Conservation (phyloP, 345 rosid species). For the Dovyalis caffra region DNA sequence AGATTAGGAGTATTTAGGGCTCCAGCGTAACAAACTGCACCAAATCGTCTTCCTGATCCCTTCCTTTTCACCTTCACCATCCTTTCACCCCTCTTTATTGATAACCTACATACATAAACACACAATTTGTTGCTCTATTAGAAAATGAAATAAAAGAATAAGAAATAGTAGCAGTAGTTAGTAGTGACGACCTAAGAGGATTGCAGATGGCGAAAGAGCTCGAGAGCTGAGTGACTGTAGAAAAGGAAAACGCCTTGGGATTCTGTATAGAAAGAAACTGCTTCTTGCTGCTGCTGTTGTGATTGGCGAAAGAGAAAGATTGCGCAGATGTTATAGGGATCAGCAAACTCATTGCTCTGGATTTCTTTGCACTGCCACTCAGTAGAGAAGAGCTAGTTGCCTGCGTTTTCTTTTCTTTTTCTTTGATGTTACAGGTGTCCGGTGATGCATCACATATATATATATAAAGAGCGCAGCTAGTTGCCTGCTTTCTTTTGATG, state of each 20-base stretch:
- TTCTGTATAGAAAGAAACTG: constrained; percentile 14
- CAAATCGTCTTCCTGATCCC: constrained; percentile 40
- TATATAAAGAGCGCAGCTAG: too few species aligned
- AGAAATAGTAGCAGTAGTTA: neutral
- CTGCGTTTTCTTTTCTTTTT: too few species aligned
- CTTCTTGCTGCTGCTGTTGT: neutral
- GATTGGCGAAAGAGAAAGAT: constrained; percentile 29
- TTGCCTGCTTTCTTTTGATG: too few species aligned
- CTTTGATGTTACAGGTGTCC: too few species aligned
- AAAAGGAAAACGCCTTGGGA: constrained; percentile 15
- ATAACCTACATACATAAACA: constrained; percentile 32
- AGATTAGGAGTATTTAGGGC: constrained; percentile 49
- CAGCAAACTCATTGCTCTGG: too few species aligned
- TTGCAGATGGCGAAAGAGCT: constrained; percentile 40
- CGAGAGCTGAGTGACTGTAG: constrained; percentile 15
- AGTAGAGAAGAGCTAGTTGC: too few species aligned
- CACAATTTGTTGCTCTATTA: neutral
- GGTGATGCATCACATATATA: too few species aligned
- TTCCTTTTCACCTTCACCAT: constrained; percentile 26
- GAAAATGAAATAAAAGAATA: neutral
- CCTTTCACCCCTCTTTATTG: constrained; percentile 19
- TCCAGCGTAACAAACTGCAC: constrained; percentile 62
- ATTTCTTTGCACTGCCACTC: too few species aligned
- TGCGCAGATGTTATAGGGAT: constrained; percentile 12
- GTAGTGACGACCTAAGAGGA: constrained; percentile 50